A percentile compares a stretch with the other conserved stretches of the same genome.
Evolutionary conservation across 2,329 filamentous ascomycete species (phyloP).

Genomic region (Fusarium scirpi): DNA sequence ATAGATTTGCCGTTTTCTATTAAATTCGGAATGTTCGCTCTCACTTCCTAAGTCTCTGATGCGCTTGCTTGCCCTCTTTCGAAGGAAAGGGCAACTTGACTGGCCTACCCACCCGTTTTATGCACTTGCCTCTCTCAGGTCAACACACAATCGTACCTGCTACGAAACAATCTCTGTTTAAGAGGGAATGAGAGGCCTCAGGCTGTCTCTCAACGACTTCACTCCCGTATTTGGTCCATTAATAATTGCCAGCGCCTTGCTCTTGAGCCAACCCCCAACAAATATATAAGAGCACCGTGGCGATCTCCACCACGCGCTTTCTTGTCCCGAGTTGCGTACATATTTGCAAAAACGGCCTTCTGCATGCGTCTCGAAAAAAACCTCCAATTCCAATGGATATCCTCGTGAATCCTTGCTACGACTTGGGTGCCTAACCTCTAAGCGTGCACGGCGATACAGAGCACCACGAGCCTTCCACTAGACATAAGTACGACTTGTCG

Average conservation of each 20-base stretch:
- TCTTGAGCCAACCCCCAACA: conserved; percentile 1
- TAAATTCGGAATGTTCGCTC: conserved; percentile 27
- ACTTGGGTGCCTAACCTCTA: not conserved
- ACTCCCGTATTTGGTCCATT: not conserved
- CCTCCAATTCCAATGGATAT: conserved; percentile 4
- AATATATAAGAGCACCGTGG: conserved; percentile 11
- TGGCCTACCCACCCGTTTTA: not conserved
- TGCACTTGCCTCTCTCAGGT: conserved; percentile 1
- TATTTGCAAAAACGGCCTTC: conserved; percentile 23
- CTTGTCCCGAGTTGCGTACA: conserved; percentile 15
- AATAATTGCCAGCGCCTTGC: not conserved
- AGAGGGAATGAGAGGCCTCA: not conserved
- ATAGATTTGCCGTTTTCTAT: conserved; percentile 4
- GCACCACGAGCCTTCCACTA: not conserved
- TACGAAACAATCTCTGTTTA: not conserved
- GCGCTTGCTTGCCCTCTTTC: not conserved
- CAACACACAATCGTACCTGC: conserved; percentile 2
- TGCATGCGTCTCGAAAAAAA: conserved; percentile 19
- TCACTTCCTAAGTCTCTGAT: not conserved
- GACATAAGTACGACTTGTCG: conserved; percentile 8
- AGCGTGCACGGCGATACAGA: not conserved
- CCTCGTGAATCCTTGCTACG: conserved; percentile 6
- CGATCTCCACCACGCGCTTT: conserved; percentile 24
- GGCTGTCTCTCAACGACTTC: conserved; percentile 1
- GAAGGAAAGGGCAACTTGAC: not conserved